Conservation (phyloP, 768 basidiomycete species). For the Neoboletus brunneissimus region DNA sequence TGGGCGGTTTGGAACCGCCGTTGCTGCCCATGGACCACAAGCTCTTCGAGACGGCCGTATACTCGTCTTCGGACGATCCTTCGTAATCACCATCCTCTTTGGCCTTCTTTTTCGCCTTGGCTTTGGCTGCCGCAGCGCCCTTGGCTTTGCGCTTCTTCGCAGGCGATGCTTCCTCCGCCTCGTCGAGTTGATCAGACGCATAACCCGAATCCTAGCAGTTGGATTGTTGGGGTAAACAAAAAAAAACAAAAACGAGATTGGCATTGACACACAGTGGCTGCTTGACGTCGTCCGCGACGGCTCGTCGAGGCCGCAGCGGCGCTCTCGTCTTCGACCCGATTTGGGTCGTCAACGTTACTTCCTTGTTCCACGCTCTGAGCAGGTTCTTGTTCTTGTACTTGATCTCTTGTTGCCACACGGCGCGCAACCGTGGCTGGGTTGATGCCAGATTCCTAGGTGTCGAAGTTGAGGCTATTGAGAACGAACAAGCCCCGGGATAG, state of each 20-base stretch:
- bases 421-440: conserved; percentile 42
- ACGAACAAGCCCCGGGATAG: neutral
- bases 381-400: conserved; percentile 33
- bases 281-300: conserved; percentile 15
- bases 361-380: conserved; percentile 10
- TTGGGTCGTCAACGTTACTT: conserved; percentile 10
- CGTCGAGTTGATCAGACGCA: conserved; percentile 76
- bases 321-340: conserved; percentile 1
- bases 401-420: conserved; percentile 32
- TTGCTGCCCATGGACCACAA: conserved; percentile 34
- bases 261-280: conserved; percentile 7
- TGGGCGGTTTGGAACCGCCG: conserved; percentile 51
- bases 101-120: conserved; percentile 37
- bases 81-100: conserved; percentile 49
- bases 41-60: conserved; percentile 59
- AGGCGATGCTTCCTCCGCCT: conserved; percentile 42
- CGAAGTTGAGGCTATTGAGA: conserved; percentile 17
- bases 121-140: conserved; percentile 40
- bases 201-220: conserved; percentile 40
- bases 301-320: conserved; percentile 8
- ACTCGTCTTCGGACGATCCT: conserved; percentile 61
- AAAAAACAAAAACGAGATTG: neutral
- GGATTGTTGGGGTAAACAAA: neutral
- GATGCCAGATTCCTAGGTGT: conserved; percentile 50
- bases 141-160: conserved; percentile 53